Conservation (phyloP, 768 basidiomycete species). For the Paxillus rubicundulus region DNA sequence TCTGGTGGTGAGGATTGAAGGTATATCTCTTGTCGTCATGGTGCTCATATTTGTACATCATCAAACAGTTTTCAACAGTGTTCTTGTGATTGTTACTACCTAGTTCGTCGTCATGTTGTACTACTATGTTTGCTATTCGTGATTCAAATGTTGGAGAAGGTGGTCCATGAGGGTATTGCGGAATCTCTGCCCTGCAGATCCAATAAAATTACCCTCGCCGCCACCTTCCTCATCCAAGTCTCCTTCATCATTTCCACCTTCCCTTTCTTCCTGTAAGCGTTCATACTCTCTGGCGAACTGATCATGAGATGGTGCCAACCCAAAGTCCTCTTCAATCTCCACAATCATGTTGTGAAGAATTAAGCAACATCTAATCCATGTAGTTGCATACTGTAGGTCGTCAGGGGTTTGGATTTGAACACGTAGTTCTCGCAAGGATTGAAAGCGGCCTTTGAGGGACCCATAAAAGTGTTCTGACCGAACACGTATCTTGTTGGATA, state of each 20-base stretch:
- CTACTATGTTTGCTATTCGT: no score
- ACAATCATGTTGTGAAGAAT: slow-evolving; percentile 15
- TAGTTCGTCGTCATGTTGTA: no score
- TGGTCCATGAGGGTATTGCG: no score
- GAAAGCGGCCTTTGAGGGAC: slow-evolving; percentile 13
- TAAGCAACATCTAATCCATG: slow-evolving; percentile 6
- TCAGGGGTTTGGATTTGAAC: slow-evolving; percentile 6
- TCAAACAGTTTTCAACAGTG: no score
- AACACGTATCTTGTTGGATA: slow-evolving; percentile 25
- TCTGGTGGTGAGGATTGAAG: no score
- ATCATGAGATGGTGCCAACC: not conserved
- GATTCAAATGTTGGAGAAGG: no score
- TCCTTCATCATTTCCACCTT: not conserved
- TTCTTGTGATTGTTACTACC: no score
- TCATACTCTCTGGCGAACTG: not conserved
- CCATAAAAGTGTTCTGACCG: slow-evolving; percentile 15
- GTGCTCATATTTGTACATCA: no score
- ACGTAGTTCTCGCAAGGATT: slow-evolving; percentile 5
- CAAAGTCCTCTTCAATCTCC: slow-evolving; percentile 10
- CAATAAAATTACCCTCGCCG: no score
- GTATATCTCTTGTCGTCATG: no score
- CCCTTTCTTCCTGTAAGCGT: not conserved
- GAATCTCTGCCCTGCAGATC: no score
- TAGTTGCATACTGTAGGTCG: slow-evolving; percentile 1
- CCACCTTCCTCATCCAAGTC: not conserved